Percentiles rank a stretch among this genome's conserved stretches.
Conservation (phyloP, 805 yeast species). For the Myxozyma geophila region DNA sequence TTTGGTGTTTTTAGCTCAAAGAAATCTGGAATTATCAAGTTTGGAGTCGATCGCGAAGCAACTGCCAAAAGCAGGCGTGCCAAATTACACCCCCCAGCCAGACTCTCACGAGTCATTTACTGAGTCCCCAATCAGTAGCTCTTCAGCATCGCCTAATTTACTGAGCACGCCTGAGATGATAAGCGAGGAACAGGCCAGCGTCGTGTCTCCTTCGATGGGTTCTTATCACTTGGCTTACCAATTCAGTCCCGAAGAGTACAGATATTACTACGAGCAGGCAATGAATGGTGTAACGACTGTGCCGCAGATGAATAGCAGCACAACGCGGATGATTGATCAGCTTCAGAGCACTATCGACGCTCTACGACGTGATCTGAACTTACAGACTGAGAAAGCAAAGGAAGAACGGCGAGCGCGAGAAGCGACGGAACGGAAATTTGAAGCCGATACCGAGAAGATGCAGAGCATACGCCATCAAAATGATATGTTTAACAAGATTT, state of each 20-base stretch:
- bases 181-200: not conserved
- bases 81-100: not conserved
- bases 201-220: too few species aligned
- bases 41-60: conserved; percentile 30
- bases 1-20: conserved; percentile 18
- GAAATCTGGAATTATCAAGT: conserved; percentile 28
- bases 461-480: conserved; percentile 66
- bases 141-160: conserved; percentile 5
- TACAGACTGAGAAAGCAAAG: conserved; percentile 47
- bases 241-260: conserved; percentile 15
- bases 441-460: conserved; percentile 60
- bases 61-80: conserved; percentile 17
- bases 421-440: conserved; percentile 54
- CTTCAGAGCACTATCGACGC: conserved; percentile 58
- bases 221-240: conserved; percentile 4
- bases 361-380: conserved; percentile 55
- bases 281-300: conserved; percentile 1
- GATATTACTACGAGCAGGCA: conserved; percentile 7
- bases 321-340: conserved; percentile 45
- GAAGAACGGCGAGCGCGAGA: conserved; percentile 61
- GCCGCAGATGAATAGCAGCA: conserved; percentile 7
- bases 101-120: conserved; percentile 11
- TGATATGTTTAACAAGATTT: conserved; percentile 69
- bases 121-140: conserved; percentile 13
- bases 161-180: conserved; percentile 1